phyloP scores from a whole-genome alignment of 179 eudicot genomes.

The Beta lomatogona region DNA sequence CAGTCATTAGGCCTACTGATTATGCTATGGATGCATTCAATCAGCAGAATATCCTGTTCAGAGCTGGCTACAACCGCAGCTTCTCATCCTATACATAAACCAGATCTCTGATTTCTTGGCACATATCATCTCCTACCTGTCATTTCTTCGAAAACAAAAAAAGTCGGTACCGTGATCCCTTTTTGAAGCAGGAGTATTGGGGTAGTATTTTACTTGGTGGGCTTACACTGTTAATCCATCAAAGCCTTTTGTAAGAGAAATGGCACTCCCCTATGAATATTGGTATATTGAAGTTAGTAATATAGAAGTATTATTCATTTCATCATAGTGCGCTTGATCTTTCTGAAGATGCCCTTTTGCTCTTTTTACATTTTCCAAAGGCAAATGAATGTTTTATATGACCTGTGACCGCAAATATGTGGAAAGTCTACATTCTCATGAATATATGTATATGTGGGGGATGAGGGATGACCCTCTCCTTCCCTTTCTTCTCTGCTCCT shows the following conservation, averaged over 20 bases:
- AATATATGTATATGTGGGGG: background rate
- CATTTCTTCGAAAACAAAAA: constrained; percentile 23
- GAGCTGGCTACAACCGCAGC: constrained; percentile 37
- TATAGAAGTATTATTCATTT: constrained; percentile 10
- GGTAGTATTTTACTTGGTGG: constrained; percentile 16
- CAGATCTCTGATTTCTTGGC: constrained; percentile 12
- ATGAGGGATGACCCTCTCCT: background rate
- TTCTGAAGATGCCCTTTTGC: background rate
- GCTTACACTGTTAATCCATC: constrained; percentile 14
- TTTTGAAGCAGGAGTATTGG: constrained; percentile 37
- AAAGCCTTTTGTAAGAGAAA: constrained; percentile 27
- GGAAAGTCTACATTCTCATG: background rate
- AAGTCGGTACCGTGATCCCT: constrained; percentile 27
- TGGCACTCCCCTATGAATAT: constrained; percentile 12
- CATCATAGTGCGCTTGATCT: constrained; percentile 3
- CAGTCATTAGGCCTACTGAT: constrained; percentile 68
- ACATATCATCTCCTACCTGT: constrained; percentile 22
- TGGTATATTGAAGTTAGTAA: constrained; percentile 32
- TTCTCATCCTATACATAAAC: constrained; percentile 33
- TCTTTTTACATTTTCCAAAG: constrained; percentile 12
- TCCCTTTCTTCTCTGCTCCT: background rate
- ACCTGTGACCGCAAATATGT: background rate
- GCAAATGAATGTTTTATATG: background rate
- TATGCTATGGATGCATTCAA: constrained; percentile 47
- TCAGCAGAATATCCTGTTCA: constrained; percentile 38